These are phyloP conservation scores for Ophiorrhiza pumila DNA, from an alignment of 257 asterid genomes.

Conservation along the genomic window DNA sequence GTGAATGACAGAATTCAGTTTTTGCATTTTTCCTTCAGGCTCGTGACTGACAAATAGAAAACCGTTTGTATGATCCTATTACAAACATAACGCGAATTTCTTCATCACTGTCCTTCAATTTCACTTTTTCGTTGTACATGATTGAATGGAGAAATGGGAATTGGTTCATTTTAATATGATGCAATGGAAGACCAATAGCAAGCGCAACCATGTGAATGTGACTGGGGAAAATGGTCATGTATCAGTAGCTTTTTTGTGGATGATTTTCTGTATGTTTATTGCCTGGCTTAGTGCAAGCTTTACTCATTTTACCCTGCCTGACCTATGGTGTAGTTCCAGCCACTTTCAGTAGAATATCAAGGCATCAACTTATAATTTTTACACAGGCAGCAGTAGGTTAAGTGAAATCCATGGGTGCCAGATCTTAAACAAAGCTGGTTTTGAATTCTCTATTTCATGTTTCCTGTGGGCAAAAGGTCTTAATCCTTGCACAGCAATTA, in stretches of 20 bases:
- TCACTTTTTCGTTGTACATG: not conserved
- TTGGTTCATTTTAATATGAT: not conserved
- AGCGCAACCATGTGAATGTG: not conserved
- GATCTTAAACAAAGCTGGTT: not conserved
- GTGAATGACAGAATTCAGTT: not conserved
- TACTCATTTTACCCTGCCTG: not conserved
- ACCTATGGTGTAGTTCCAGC: not conserved
- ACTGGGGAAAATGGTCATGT: not conserved
- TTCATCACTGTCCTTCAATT: not conserved
- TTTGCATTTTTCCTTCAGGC: too few relatives aligned
- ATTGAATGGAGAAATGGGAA: not conserved
- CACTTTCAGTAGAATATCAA: not conserved
- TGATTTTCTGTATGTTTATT: not conserved
- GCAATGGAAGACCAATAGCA: not conserved
- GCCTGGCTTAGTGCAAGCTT: not conserved
- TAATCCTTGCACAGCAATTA: not conserved
- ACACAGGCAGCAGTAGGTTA: not conserved
- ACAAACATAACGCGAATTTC: not conserved
- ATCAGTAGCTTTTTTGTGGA: not conserved
- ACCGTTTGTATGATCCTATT: not conserved
- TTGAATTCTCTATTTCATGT: slow-evolving; percentile 2
- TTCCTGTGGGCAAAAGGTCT: not conserved
- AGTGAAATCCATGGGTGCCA: not conserved
- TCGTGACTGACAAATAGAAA: not conserved
- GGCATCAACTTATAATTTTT: not conserved